Conservation (phyloP, 2,329 filamentous ascomycete genomes). For the Neonectria coccinea region DNA sequence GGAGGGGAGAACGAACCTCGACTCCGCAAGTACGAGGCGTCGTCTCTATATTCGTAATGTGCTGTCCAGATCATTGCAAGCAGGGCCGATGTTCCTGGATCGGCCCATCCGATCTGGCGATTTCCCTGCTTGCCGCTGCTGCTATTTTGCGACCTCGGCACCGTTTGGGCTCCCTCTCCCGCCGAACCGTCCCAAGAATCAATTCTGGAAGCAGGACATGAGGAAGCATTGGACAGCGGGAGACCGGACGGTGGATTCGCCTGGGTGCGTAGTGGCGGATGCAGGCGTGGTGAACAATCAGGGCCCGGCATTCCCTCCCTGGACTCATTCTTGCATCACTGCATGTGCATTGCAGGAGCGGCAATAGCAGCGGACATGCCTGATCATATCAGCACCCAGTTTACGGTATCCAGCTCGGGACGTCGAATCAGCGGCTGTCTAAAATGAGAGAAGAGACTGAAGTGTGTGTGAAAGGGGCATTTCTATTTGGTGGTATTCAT, state of each 20-base stretch:
- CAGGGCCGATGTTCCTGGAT: background rate
- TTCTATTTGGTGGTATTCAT: constrained; percentile 4
- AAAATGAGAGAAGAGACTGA: background rate
- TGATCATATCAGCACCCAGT: constrained; percentile 3
- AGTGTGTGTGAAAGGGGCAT: background rate
- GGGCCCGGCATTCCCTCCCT: constrained; percentile 30
- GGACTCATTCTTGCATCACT: constrained; percentile 38
- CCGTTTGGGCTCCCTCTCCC: background rate
- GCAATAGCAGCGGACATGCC: constrained; percentile 15
- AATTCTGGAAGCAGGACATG: background rate
- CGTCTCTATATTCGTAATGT: background rate
- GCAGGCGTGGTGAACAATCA: constrained; percentile 14
- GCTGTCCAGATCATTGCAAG: background rate
- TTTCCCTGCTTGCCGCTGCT: background rate
- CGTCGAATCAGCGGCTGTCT: background rate
- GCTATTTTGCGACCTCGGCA: background rate
- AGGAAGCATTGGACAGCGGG: background rate
- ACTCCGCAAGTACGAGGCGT: background rate
- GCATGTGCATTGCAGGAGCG: constrained; percentile 38
- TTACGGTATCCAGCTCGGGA: background rate
- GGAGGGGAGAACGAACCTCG: background rate
- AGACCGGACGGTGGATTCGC: constrained; percentile 8
- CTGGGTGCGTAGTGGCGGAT: constrained; percentile 27
- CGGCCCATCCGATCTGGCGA: constrained; percentile 1
- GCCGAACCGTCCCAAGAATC: background rate